phyloP scores from a whole-genome alignment of 116 monocot genomes.

The Cymodocea nodosa region DNA sequence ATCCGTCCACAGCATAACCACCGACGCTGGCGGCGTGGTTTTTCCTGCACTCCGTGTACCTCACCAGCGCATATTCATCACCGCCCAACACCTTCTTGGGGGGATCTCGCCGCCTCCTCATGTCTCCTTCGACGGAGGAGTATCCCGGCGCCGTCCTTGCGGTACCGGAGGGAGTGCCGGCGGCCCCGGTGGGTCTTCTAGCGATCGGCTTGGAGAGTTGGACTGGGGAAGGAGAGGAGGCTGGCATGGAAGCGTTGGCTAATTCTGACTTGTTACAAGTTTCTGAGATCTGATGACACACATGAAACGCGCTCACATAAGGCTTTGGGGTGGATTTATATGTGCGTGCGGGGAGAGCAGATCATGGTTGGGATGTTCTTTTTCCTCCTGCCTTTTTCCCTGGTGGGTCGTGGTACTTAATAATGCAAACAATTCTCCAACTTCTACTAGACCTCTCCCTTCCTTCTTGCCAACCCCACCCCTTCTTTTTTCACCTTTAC shows the following conservation, averaged over 20 bases:
- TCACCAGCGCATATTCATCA: conserved; percentile 31
- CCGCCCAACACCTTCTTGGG: conserved; percentile 10
- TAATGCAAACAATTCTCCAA: neutral
- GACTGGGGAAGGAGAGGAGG: conserved; percentile 14
- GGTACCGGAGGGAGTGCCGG: neutral
- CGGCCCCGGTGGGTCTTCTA: neutral
- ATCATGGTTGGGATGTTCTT: neutral
- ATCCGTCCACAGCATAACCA: conserved; percentile 69
- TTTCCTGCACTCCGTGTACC: conserved; percentile 62
- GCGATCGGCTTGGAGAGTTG: neutral
- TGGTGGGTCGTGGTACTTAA: neutral
- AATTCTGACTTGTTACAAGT: neutral
- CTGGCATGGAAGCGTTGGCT: conserved; percentile 7
- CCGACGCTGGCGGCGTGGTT: conserved; percentile 77
- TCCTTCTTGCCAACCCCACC: neutral
- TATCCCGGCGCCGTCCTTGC: neutral
- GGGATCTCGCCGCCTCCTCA: conserved; percentile 29
- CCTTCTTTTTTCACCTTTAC: neutral
- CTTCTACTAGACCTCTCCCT: neutral
- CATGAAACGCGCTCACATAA: neutral
- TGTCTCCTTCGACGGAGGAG: conserved; percentile 1
- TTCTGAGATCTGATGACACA: neutral
- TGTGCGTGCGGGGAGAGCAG: neutral
- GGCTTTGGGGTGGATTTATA: neutral
- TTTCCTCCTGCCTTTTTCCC: neutral